These are phyloP conservation scores for Russula vinacea DNA, from an alignment of 768 basidiomycete genomes.

Conservation along the genomic window DNA sequence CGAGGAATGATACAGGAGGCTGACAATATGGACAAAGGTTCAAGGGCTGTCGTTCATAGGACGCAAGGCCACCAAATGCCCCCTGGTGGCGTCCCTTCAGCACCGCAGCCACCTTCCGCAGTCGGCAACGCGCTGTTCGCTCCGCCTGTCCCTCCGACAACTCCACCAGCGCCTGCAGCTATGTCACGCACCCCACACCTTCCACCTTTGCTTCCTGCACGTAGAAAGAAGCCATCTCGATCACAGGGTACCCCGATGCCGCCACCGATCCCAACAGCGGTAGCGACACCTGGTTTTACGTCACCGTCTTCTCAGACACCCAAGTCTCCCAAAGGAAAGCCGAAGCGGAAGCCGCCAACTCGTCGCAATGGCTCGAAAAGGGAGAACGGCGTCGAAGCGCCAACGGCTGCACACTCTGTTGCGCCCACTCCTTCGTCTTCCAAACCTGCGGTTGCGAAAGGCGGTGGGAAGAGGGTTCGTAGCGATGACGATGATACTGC, in stretches of 20 bases:
- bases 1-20: conserved; percentile 29
- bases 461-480: conserved; percentile 47
- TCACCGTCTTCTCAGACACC: conserved; percentile 37
- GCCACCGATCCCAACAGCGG: conserved; percentile 18
- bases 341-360: conserved; percentile 43
- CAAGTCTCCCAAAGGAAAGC: conserved; percentile 66
- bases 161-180: background rate
- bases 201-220: conserved; percentile 5
- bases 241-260: conserved; percentile 21
- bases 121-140: background rate
- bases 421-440: conserved; percentile 19
- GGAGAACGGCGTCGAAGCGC: conserved; percentile 24
- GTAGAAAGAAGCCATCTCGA: conserved; percentile 25
- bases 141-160: background rate
- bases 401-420: conserved; percentile 21
- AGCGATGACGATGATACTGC: conserved; percentile 44
- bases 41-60: conserved; percentile 8
- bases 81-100: background rate
- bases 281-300: conserved; percentile 23
- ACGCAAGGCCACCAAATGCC: background rate
- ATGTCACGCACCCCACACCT: conserved; percentile 12
- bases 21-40: conserved; percentile 26
- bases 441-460: conserved; percentile 28
- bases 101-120: conserved; percentile 15
- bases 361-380: conserved; percentile 37